Evolutionary conservation across 768 basidiomycete species (phyloP), one percentile per base, ranked within the genome.

Genomic region (Boletus subparvulus): DNA sequence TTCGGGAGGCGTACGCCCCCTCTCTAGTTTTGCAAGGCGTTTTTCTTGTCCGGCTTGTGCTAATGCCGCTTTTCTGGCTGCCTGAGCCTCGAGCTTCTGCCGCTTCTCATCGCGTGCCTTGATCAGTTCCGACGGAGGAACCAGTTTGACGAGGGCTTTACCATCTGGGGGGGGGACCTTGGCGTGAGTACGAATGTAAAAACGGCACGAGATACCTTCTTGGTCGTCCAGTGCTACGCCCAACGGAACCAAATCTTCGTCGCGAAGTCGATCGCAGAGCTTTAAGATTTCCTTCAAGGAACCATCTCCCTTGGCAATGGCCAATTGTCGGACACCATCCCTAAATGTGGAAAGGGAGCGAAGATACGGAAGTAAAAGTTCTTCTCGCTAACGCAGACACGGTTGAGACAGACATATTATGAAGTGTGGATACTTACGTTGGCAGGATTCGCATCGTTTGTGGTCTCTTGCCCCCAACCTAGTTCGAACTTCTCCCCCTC

Each of bases 221-320:
- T 94, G 92, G 76, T 99, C 97, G 69, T 98, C 97, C 35, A 99
- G 77, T 9, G 94, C 94, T 7, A 99, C 92, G 9, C 97, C 97
- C 48, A 98, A 78, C n/a, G 94, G 88, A 42, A 95, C 87, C 42
- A 98, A 77, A 66, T 97, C 95, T 35, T 82, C 77, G 68, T 98
- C 96, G 16, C 97, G 85, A 57, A 99, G 80, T 61, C 84, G 86
- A 75, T 99, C 97, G 65, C 87, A 94, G 24, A 97, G 82, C 21
- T 84, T 80, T 46, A 99, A 76, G 60, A 98, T 90, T 59, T 95
- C 90, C 69, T 85, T 85, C 39, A 88, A 71, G 3, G 90, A 81
- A 19, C 78, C 74, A 11, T 86, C 84, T 19, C 78, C 77, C 67
- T 85, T 87, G 32, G 78, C 78, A 65, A 94, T 93, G 7, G 95